Conservation (phyloP, 1,139 yeast genomes). For the Hyphopichia buzzinii region DNA sequence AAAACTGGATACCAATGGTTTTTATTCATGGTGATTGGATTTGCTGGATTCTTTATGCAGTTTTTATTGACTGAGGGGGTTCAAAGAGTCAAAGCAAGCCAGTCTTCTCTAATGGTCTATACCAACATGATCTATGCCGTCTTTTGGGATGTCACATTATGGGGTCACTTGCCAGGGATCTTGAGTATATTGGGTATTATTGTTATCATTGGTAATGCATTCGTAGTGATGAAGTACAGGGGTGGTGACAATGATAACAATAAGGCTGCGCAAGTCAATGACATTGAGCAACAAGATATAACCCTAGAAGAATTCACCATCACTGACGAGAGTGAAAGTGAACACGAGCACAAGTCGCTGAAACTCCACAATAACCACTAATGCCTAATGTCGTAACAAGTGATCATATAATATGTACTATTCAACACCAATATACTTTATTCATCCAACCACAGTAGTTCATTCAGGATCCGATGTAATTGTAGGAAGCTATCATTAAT, state of each 20-base stretch:
- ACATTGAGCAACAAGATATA: constrained; percentile 14
- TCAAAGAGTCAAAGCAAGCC: constrained; percentile 76
- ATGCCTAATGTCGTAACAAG: too few relatives aligned
- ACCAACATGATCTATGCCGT: constrained; percentile 77
- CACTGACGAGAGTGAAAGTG: constrained; percentile 18
- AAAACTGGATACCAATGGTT: constrained; percentile 61
- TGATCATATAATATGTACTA: too few relatives aligned
- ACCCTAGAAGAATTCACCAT: constrained; percentile 25
- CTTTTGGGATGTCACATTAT: constrained; percentile 70
- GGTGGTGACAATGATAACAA: constrained; percentile 9
- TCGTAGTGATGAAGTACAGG: constrained; percentile 54
- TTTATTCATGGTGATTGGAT: constrained; percentile 59
- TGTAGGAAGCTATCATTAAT: constrained; percentile 27
- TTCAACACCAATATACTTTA: too few relatives aligned
- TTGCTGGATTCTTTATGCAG: constrained; percentile 82
- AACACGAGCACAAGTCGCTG: constrained; percentile 3
- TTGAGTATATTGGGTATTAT: constrained; percentile 69
- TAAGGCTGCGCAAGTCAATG: constrained; percentile 8
- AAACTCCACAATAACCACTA: too few relatives aligned
- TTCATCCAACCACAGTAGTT: constrained; percentile 33
- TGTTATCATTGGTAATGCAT: constrained; percentile 66
- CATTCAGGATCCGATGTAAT: constrained; percentile 23
- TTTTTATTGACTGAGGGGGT: constrained; percentile 77
- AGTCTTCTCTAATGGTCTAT: constrained; percentile 74
- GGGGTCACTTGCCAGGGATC: constrained; percentile 70